These are phyloP conservation scores for Ganoderma resinaceum DNA, from an alignment of 1,284 basidiomycete species.

Conservation along the genomic window DNA sequence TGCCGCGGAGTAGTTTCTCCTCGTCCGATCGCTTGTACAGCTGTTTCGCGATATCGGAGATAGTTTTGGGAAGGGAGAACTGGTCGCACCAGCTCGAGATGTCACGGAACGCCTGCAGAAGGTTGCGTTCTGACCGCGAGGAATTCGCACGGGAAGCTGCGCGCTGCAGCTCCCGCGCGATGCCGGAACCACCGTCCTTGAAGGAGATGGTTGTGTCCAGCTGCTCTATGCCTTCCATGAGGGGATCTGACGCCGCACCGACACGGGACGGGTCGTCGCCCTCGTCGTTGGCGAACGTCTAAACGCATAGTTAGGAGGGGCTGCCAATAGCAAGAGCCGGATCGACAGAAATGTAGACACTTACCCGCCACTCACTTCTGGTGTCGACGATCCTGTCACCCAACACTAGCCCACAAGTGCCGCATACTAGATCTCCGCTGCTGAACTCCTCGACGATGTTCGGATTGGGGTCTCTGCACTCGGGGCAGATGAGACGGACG, in stretches of 20 bases:
- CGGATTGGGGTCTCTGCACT: slow-evolving; percentile 92
- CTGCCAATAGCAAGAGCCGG: not conserved
- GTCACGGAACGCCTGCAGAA: slow-evolving; percentile 89
- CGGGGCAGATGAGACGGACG: slow-evolving; percentile 92
- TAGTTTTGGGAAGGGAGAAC: slow-evolving; percentile 93
- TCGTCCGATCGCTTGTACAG: slow-evolving; percentile 97
- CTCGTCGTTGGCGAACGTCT: slow-evolving; percentile 99
- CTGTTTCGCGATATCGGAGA: slow-evolving; percentile 96
- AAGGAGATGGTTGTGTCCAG: slow-evolving; percentile 95
- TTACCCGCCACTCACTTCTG: slow-evolving; percentile 95
- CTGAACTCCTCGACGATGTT: slow-evolving; percentile 98
- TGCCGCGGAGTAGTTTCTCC: slow-evolving; percentile 91
- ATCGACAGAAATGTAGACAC: slow-evolving; percentile 41
- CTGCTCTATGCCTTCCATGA: slow-evolving; percentile 94
- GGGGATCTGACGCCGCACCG: slow-evolving; percentile 92
- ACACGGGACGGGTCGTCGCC: slow-evolving; percentile 99
- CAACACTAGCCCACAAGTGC: slow-evolving; percentile 93
- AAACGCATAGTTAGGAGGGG: slow-evolving; percentile 35
- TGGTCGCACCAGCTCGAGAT: slow-evolving; percentile 95
- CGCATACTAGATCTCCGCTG: slow-evolving; percentile 97
- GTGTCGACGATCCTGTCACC: slow-evolving; percentile 98
- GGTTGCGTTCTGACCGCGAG: slow-evolving; percentile 83
- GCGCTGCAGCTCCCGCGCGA: slow-evolving; percentile 92
- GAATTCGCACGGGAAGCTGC: slow-evolving; percentile 83
- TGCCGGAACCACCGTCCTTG: slow-evolving; percentile 92